Evolutionary conservation across 2,329 filamentous ascomycete species (phyloP), one percentile per base, ranked within the genome.

Genomic region (Stemphylium vesicarium): DNA sequence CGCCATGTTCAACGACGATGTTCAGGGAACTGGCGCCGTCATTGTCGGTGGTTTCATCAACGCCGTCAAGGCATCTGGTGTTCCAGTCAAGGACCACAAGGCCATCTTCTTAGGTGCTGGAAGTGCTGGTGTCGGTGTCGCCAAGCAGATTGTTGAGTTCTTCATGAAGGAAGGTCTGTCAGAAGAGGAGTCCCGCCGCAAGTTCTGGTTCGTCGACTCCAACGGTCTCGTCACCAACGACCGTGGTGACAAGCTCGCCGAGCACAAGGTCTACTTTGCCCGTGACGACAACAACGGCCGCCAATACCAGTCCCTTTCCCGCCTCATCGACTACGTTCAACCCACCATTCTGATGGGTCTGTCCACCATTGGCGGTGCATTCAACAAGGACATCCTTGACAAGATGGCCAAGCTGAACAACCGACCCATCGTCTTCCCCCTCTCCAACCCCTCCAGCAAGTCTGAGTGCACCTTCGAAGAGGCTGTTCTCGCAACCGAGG

Each of bases 1-100:
- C 82, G 93, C 91, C 77, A 96, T 91, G 84, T 99, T 99, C 86
- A 98, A 98, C 77, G 95, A 98, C 73, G 94, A 99, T 74, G 95
- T 99, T 73, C 94, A 98, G 81, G 94, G 94, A 64, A 98, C 95
- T 66, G 95, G 95, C 67, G 92, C 94, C 60, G 95, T 99, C 70
- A 92, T 98, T 59, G 85, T 97, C 50, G 94, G 85, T 61, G 94
- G 94, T 66, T 83, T 90, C 75, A 86, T 90, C 78, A 85, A 84
- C 63, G 84, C 83, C 24, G 92, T 96, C 56, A 94, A 94, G 79
- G 86, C 91, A 57, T 96, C 92, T 12, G 90, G 89, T 46, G 87
- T 96, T 13, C 90, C 92, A 24, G 80, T 93, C 45, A 90, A 92
- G 78, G 92, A 98, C 71, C 95, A 99, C 78, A 90, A 90, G 50